Evolutionary conservation across 495 filamentous ascomycete genomes (phyloP).

Genomic region (Lasiosphaeria miniovina): DNA sequence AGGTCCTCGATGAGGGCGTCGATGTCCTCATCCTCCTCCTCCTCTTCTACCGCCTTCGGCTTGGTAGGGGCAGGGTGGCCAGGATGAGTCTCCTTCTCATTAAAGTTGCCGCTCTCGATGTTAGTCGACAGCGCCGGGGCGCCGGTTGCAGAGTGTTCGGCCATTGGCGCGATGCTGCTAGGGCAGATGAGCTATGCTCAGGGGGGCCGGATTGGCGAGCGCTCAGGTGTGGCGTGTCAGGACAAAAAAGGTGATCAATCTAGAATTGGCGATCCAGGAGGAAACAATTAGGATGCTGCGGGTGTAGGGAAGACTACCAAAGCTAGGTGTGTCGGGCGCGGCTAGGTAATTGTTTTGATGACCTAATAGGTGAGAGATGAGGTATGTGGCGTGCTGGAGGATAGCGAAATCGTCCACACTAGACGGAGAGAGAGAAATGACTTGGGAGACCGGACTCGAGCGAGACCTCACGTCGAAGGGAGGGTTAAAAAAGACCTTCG

Average conservation of each 20-base stretch:
- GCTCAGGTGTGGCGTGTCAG: slow-evolving; percentile 6
- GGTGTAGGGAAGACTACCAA: slow-evolving; percentile 11
- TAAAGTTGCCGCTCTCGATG: slow-evolving; percentile 54
- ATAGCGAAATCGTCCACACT: slow-evolving; percentile 22
- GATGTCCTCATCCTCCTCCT: slow-evolving; percentile 71
- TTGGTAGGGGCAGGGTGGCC: slow-evolving; percentile 26
- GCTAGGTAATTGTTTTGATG: slow-evolving; percentile 29
- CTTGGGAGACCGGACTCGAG: slow-evolving; percentile 29
- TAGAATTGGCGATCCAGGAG: slow-evolving; percentile 1
- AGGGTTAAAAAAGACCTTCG: slow-evolving; percentile 36
- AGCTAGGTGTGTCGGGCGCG: slow-evolving; percentile 20
- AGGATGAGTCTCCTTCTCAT: slow-evolving; percentile 48
- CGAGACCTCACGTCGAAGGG: slow-evolving; percentile 42
- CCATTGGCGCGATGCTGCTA: slow-evolving; percentile 40
- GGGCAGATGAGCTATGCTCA: slow-evolving; percentile 36
- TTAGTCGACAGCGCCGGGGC: slow-evolving; percentile 52
- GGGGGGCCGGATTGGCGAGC: slow-evolving; percentile 16
- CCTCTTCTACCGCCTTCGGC: slow-evolving; percentile 47
- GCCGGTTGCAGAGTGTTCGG: slow-evolving; percentile 43
- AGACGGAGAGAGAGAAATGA: slow-evolving; percentile 15
- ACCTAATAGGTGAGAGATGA: slow-evolving; percentile 29
- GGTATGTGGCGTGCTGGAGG: slow-evolving; percentile 22
- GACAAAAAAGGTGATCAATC: slow-evolving; percentile 11
- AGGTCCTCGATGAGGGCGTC: slow-evolving; percentile 81
- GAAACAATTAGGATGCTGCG: slow-evolving; percentile 6